phyloP scores from a whole-genome alignment of 2,329 filamentous ascomycete species.

The Aspergillus sp. region DNA sequence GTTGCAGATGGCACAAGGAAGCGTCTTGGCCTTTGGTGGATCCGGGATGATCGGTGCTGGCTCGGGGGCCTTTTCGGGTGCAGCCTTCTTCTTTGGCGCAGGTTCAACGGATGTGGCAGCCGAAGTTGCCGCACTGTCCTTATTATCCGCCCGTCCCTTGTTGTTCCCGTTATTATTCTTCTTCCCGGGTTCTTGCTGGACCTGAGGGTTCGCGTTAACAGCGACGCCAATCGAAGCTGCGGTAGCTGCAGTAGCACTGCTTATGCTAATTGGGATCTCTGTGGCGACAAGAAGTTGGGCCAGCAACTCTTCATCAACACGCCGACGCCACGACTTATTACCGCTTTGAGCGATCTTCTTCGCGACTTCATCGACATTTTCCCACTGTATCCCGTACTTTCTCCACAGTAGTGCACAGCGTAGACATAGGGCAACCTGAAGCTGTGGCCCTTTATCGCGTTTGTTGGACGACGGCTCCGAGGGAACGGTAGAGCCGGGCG shows the following conservation, averaged over 20 bases:
- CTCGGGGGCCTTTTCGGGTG: slow-evolving; percentile 51
- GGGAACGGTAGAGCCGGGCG: slow-evolving; percentile 64
- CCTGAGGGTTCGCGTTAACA: slow-evolving; percentile 28
- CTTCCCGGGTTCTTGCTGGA: slow-evolving; percentile 50
- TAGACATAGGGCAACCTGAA: slow-evolving; percentile 78
- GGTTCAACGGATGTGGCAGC: slow-evolving; percentile 41
- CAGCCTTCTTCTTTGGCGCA: slow-evolving; percentile 60
- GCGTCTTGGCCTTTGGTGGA: slow-evolving; percentile 68
- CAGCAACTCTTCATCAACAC: slow-evolving; percentile 81
- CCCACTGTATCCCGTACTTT: slow-evolving; percentile 92
- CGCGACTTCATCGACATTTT: slow-evolving; percentile 83
- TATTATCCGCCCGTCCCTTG: slow-evolving; percentile 50
- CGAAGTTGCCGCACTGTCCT: slow-evolving; percentile 46
- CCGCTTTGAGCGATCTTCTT: slow-evolving; percentile 80
- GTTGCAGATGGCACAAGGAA: slow-evolving; percentile 83
- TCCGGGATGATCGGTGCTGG: slow-evolving; percentile 66
- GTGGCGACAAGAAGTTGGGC: slow-evolving; percentile 42
- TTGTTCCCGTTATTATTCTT: slow-evolving; percentile 31
- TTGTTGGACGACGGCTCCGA: slow-evolving; percentile 61
- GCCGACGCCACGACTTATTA: slow-evolving; percentile 78
- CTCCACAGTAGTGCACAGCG: slow-evolving; percentile 92
- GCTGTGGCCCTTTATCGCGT: slow-evolving; percentile 72
- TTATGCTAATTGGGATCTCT: slow-evolving; percentile 41
- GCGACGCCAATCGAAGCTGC: slow-evolving; percentile 40
- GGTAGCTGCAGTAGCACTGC: slow-evolving; percentile 37